Conservation (phyloP, 306 rosid species). For the Prunus mume region DNA sequence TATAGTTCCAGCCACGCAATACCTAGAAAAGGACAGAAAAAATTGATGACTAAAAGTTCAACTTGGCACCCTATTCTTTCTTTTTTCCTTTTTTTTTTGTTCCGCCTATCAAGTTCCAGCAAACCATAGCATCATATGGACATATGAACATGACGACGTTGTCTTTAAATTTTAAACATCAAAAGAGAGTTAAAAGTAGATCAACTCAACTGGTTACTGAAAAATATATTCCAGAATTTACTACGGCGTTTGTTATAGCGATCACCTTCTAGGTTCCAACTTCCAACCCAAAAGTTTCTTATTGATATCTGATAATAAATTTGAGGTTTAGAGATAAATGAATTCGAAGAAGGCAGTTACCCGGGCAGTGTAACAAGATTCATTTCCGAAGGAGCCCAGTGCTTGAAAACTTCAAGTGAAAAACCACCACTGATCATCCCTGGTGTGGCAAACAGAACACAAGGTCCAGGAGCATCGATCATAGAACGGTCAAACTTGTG, state of each 20-base stretch:
- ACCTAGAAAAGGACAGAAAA: slow-evolving; percentile 42
- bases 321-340: not conserved
- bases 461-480: slow-evolving; percentile 85
- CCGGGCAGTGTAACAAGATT: slow-evolving; percentile 85
- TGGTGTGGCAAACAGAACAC: slow-evolving; percentile 98
- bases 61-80: not conserved
- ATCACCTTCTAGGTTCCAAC: not conserved
- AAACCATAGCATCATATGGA: not conserved
- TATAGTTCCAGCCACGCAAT: slow-evolving; percentile 77
- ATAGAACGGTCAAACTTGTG: slow-evolving; percentile 75
- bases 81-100: no score
- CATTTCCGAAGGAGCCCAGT: slow-evolving; percentile 82
- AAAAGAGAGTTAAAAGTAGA: not conserved
- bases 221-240: not conserved
- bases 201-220: not conserved
- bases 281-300: not conserved
- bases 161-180: not conserved
- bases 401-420: slow-evolving; percentile 91
- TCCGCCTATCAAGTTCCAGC: no score
- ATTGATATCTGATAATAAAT: not conserved
- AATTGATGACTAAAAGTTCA: not conserved
- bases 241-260: no score
- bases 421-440: slow-evolving; percentile 92
- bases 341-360: slow-evolving; percentile 31
- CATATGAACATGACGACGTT: not conserved